A percentile compares a stretch with the other conserved stretches of the same genome.
These are phyloP conservation scores for Schizophyllum amplum DNA, from an alignment of 1,284 basidiomycete genomes.

Conservation along the genomic window DNA sequence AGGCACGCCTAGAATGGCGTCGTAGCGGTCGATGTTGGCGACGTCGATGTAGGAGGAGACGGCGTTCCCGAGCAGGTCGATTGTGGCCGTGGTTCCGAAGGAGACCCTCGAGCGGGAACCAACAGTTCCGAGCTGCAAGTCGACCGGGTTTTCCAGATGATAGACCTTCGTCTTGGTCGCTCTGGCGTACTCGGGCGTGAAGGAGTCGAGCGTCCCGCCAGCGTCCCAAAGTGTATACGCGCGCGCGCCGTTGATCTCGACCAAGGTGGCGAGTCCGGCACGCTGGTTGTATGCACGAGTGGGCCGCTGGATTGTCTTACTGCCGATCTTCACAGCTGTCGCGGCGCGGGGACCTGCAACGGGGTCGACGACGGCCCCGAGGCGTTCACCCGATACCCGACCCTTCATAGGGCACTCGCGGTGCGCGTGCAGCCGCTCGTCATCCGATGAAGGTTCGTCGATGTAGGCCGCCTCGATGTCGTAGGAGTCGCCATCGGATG, in stretches of 20 bases:
- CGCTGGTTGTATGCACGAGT: too few relatives aligned
- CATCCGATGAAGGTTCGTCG: too few relatives aligned
- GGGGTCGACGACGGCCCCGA: too few relatives aligned
- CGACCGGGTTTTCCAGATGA: constrained; percentile 1
- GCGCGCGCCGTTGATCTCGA: constrained; percentile 8
- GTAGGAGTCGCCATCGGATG: too few relatives aligned
- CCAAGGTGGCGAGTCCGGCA: neutral
- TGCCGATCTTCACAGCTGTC: too few relatives aligned
- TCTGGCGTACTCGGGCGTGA: constrained; percentile 11
- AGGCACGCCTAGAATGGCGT: constrained; percentile 22
- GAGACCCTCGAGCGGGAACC: constrained; percentile 15
- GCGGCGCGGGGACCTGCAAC: too few relatives aligned
- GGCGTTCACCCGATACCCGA: too few relatives aligned
- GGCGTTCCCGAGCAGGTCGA: constrained; percentile 16
- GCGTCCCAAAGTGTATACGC: constrained; percentile 17
- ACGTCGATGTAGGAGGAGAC: constrained; percentile 20
- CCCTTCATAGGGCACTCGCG: too few relatives aligned
- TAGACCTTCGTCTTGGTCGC: constrained; percentile 3
- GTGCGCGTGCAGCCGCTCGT: too few relatives aligned
- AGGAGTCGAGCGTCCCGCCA: constrained; percentile 14
- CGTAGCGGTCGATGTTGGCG: constrained; percentile 23
- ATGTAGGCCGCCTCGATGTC: too few relatives aligned
- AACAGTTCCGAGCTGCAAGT: constrained; percentile 4
- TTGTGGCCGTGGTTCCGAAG: constrained; percentile 8
- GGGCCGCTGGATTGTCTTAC: too few relatives aligned